Evolutionary conservation across 352 stramenopile genomes (phyloP).

Genomic region (Phytopythium cucurbitacearum): DNA sequence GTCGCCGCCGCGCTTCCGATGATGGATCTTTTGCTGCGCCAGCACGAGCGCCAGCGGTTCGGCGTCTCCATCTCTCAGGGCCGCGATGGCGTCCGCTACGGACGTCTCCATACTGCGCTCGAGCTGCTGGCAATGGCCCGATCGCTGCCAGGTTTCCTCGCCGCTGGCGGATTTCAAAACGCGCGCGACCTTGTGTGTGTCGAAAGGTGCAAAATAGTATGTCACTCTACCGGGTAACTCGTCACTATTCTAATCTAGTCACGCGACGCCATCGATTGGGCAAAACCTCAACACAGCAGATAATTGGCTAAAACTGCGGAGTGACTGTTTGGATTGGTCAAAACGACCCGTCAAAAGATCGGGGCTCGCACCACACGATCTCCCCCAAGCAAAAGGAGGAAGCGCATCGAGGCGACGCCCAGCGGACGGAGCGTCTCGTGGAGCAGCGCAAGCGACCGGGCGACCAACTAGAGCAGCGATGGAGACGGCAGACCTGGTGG

Average conservation of each 20-base stretch:
- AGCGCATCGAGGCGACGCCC: slow-evolving; percentile 4
- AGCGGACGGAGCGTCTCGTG: slow-evolving; percentile 2
- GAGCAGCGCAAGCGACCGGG: background rate
- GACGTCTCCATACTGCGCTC: slow-evolving; percentile 10
- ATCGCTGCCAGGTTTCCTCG: slow-evolving; percentile 1
- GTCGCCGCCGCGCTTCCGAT: slow-evolving; percentile 11
- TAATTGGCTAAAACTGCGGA: slow-evolving; percentile 6
- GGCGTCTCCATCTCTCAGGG: slow-evolving; percentile 32
- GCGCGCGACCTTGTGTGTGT: background rate
- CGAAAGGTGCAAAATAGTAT: too few species aligned
- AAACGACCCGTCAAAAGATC: slow-evolving; percentile 24
- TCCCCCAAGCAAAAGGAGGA: slow-evolving; percentile 19
- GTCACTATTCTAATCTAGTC: slow-evolving; percentile 1
- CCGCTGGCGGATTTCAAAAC: slow-evolving; percentile 17
- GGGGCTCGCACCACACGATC: slow-evolving; percentile 44
- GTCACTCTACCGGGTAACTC: background rate
- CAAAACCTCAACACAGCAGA: background rate
- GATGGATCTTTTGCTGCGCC: slow-evolving; percentile 24
- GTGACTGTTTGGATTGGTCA: background rate
- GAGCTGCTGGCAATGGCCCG: background rate
- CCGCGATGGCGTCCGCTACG: slow-evolving; percentile 34
- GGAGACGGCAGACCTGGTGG: slow-evolving; percentile 80
- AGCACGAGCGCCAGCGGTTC: slow-evolving; percentile 27
- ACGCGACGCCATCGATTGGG: background rate
- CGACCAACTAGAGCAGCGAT: slow-evolving; percentile 11